A percentile compares a stretch with the other conserved stretches of the same genome.
phyloP scores from a whole-genome alignment of 148 eudicot genomes.

The Camellia sinensis region DNA sequence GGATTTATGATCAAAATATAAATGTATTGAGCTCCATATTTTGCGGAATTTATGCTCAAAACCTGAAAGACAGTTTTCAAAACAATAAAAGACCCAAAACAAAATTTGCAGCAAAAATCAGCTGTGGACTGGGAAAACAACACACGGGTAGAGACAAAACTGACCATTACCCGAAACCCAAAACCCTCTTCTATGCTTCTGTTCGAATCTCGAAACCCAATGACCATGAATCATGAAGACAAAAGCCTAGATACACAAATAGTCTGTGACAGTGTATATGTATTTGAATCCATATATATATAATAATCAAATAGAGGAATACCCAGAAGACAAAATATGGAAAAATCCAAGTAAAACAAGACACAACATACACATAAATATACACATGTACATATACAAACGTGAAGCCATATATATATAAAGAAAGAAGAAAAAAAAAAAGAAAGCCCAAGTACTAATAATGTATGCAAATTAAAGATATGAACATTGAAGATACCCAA shows the following conservation, averaged over 20 bases:
- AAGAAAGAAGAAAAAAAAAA: constrained; percentile 45
- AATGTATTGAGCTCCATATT: too few relatives aligned
- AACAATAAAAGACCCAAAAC: constrained; percentile 3
- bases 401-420: constrained; percentile 37
- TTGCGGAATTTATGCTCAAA: too few relatives aligned
- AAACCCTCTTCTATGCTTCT: constrained; percentile 40
- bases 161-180: constrained; percentile 24
- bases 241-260: constrained; percentile 7
- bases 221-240: constrained; percentile 22
- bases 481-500: constrained; percentile 28
- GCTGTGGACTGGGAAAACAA: constrained; percentile 5
- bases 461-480: constrained; percentile 29
- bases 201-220: constrained; percentile 38
- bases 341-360: constrained; percentile 40
- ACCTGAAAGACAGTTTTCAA: too few relatives aligned
- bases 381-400: constrained; percentile 20
- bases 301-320: constrained; percentile 26
- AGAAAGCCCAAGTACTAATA: constrained; percentile 22
- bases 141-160: constrained; percentile 37
- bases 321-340: constrained; percentile 40
- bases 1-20: too few relatives aligned
- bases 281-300: not conserved
- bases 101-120: constrained; percentile 1
- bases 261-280: not conserved
- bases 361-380: constrained; percentile 20